These are phyloP conservation scores for Phytomonas sp. DNA, from an alignment of 208 protist genomes.

Conservation along the genomic window DNA sequence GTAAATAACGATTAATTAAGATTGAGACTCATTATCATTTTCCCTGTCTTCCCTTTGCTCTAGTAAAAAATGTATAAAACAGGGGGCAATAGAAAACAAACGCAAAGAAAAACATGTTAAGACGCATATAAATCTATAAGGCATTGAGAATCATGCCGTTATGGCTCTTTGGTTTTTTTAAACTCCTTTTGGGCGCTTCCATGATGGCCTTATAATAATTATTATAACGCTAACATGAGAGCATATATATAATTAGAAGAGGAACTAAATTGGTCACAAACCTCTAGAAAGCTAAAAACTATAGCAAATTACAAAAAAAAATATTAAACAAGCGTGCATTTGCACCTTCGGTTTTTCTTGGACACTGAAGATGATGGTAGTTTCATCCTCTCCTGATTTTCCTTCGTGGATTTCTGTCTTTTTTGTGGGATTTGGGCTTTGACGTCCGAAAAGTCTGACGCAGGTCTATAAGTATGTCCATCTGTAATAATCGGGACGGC, in stretches of 20 bases:
- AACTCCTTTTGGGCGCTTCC: background rate
- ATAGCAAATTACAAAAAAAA: slow-evolving; percentile 14
- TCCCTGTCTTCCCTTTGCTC: background rate
- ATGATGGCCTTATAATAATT: background rate
- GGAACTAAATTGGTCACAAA: background rate
- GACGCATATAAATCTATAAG: background rate
- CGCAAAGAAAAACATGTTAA: slow-evolving; percentile 6
- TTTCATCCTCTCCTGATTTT: background rate
- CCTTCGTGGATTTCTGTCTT: slow-evolving; percentile 2
- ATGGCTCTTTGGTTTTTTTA: background rate
- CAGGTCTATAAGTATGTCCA: background rate
- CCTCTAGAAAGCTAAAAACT: background rate
- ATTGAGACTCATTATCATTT: background rate
- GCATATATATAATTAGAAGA: background rate
- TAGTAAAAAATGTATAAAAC: background rate
- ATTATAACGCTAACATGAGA: background rate
- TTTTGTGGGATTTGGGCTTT: background rate
- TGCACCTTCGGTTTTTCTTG: background rate
- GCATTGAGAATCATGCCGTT: background rate
- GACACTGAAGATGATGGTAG: background rate
- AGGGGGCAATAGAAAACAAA: background rate
- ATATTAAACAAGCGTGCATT: slow-evolving; percentile 5
- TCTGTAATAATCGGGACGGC: background rate
- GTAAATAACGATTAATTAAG: background rate
- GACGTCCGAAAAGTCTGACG: background rate